Evolutionary conservation across 2,329 filamentous ascomycete genomes (phyloP), one percentile per base, ranked within the genome.

Genomic region (Thyridium curvatum): DNA sequence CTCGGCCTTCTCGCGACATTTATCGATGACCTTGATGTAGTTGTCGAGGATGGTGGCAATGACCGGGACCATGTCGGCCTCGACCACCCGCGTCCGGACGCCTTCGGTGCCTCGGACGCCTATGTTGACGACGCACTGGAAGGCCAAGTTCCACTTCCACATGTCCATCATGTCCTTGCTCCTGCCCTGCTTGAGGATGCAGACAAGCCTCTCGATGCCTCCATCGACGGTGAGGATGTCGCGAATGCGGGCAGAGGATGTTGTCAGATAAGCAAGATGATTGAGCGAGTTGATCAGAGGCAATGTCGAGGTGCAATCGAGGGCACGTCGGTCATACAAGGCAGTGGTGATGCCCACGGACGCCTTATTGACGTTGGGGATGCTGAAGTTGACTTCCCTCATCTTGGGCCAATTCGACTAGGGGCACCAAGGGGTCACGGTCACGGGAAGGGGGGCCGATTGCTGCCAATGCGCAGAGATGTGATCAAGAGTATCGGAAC

Each of bases 111-210:
- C 93, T 51, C 93, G 80, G 43, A 98, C 91, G 41, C 93, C 93
- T 57, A 98, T 97, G 63, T 98, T 98, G 59, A 98, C 93, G 48
- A 97, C 90, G 62, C 93, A 98, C 65, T 97, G 93, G 62, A 98
- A 98, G 38, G 93, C 93, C 46, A 98, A 75, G 58, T 96, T 98
- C 93, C 93, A 98, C 66, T 97, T 97, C 93, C 93, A 98, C 86
- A 95, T 95, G 62, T 96, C 91, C 91, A 97, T 96, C 82, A 96
- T 84, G 61, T 98, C 91, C 65, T 90, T 94, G 67, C 87, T 96
- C 58, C 93, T 78, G 46, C 93, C 93, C 65, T 95, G 88, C 66
- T 98, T 98, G 62, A 98, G 78, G 57, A 98, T 96, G 75, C 89
- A 96, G 59, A 98, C 87, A 51, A 98, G 72, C 48, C 91, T 74